phyloP scores from a whole-genome alignment of 805 yeast genomes.

The Zygosaccharomyces bisporus region DNA sequence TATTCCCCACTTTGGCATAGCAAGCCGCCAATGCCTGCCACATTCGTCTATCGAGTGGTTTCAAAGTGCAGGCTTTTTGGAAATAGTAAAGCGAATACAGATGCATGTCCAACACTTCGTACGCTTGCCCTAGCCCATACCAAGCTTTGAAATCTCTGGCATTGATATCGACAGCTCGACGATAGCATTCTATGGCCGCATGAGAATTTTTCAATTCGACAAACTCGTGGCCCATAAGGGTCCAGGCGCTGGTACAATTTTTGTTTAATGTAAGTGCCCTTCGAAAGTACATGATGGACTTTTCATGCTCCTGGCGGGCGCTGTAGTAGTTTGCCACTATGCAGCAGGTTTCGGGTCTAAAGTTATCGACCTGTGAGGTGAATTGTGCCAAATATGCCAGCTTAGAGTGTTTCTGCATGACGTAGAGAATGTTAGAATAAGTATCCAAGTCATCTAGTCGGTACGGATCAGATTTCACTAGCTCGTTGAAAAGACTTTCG shows the following conservation, averaged over 20 bases:
- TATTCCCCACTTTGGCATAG: conserved; percentile 71
- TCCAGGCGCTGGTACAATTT: conserved; percentile 89
- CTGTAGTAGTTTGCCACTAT: conserved; percentile 92
- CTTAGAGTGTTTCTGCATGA: conserved; percentile 84
- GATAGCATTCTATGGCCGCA: conserved; percentile 93
- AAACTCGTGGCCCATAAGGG: conserved; percentile 97
- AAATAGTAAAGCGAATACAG: conserved; percentile 87
- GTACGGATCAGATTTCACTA: conserved; percentile 72
- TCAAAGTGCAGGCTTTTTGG: conserved; percentile 83
- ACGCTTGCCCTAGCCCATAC: conserved; percentile 98
- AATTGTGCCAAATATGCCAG: conserved; percentile 82
- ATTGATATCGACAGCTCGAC: conserved; percentile 89
- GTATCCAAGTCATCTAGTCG: conserved; percentile 88
- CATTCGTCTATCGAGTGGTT: conserved; percentile 87
- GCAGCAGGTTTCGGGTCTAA: conserved; percentile 92
- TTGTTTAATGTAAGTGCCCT: conserved; percentile 81
- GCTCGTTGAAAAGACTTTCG: conserved; percentile 71
- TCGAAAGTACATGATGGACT: conserved; percentile 88
- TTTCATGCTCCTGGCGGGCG: conserved; percentile 87
- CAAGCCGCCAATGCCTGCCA: conserved; percentile 95
- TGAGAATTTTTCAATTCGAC: conserved; percentile 94
- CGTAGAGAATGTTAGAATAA: conserved; percentile 91
- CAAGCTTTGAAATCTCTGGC: conserved; percentile 91
- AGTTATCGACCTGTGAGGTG: conserved; percentile 75
- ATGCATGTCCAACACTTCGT: conserved; percentile 94